A percentile compares a stretch with the other conserved stretches of the same genome.
These are phyloP conservation scores for Hypoxylon sp. DNA, from an alignment of 2,329 filamentous ascomycete genomes.

Conservation along the genomic window DNA sequence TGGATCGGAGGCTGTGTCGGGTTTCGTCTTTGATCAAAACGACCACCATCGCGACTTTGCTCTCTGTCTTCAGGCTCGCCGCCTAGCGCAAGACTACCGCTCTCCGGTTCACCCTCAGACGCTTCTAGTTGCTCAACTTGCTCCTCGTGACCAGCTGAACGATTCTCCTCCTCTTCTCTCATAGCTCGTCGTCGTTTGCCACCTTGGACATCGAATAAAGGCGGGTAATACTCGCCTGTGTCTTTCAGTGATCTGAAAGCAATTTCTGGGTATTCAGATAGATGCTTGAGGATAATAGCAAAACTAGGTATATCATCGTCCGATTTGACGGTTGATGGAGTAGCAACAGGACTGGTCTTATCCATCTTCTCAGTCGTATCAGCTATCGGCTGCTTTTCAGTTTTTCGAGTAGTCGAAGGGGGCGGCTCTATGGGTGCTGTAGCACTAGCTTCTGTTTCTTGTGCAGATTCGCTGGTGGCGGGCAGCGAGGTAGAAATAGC, in stretches of 20 bases:
- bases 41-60: constrained; percentile 57
- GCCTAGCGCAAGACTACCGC: constrained; percentile 84
- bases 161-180: constrained; percentile 74
- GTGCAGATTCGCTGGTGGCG: constrained; percentile 59
- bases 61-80: constrained; percentile 90
- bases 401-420: constrained; percentile 39
- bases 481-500: constrained; percentile 70
- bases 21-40: constrained; percentile 67
- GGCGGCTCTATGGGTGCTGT: constrained; percentile 48
- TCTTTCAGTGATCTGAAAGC: constrained; percentile 46
- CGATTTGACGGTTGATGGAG: constrained; percentile 11
- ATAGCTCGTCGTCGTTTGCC: constrained; percentile 82
- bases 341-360: constrained; percentile 9
- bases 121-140: constrained; percentile 54
- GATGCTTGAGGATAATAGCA: constrained; percentile 38
- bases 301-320: constrained; percentile 38
- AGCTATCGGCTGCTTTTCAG: constrained; percentile 41
- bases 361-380: constrained; percentile 30
- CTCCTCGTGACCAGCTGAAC: constrained; percentile 59
- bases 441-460: constrained; percentile 54
- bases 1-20: constrained; percentile 82
- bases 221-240: constrained; percentile 62
- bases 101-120: constrained; percentile 79
- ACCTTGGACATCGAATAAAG: constrained; percentile 82
- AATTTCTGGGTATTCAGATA: constrained; percentile 48